Evolutionary conservation across 1,284 basidiomycete species (phyloP).

Genomic region (Sanghuangporus weigelae): DNA sequence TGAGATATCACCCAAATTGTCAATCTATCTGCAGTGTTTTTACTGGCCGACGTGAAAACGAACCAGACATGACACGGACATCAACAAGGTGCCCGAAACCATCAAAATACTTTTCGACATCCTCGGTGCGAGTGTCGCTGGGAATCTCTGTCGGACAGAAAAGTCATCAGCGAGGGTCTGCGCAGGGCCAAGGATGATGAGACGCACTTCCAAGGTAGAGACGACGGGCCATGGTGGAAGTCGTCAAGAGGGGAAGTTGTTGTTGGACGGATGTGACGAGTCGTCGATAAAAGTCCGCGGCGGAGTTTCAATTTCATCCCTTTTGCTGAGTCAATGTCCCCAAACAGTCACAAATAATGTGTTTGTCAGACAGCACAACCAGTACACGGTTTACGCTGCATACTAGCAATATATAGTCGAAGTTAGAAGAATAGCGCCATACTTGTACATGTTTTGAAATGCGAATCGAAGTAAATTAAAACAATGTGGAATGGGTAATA

Average conservation of each 20-base stretch:
- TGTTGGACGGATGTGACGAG: neutral
- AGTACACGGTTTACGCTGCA: no score
- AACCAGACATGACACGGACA: conserved; percentile 90
- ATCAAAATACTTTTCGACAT: conserved; percentile 82
- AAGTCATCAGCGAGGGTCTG: conserved; percentile 11
- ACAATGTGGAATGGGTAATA: neutral
- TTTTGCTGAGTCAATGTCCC: neutral
- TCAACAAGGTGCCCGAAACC: conserved; percentile 83
- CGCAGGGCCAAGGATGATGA: conserved; percentile 13
- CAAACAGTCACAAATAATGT: neutral
- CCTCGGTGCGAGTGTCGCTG: conserved; percentile 70
- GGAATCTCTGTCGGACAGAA: conserved; percentile 54
- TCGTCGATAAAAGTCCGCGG: neutral
- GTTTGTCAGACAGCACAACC: neutral
- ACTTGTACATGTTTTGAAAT: conserved; percentile 5
- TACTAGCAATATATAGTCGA: neutral
- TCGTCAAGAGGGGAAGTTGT: conserved; percentile 27
- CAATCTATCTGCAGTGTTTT: neutral
- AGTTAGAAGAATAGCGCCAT: neutral
- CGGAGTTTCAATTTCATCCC: neutral
- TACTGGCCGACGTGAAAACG: conserved; percentile 22
- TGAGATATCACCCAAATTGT: conserved; percentile 23
- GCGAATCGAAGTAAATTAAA: conserved; percentile 4
- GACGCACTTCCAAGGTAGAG: conserved; percentile 77
- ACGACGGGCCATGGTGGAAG: conserved; percentile 65